These are phyloP conservation scores for Quercus glauca DNA, from an alignment of 306 rosid genomes.

Conservation along the genomic window DNA sequence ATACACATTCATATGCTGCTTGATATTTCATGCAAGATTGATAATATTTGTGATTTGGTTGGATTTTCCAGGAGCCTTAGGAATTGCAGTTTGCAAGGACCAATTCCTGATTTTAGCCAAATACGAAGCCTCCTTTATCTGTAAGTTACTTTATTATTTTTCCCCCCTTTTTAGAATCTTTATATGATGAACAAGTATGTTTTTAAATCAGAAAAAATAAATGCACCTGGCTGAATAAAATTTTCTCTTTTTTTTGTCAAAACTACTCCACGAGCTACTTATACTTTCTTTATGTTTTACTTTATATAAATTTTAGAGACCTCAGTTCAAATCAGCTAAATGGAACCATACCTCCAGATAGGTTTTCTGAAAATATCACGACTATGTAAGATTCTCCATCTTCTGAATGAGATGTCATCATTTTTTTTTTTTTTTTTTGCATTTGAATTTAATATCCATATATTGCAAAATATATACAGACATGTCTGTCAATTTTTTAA, in stretches of 20 bases:
- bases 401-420: constrained; percentile 8
- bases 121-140: constrained; percentile 54
- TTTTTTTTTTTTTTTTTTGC: not conserved
- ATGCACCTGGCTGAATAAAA: constrained; percentile 4
- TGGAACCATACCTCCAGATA: constrained; percentile 58
- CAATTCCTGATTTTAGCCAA: constrained; percentile 78
- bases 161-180: not conserved
- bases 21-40: not conserved
- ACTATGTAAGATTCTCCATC: constrained; percentile 72
- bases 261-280: constrained; percentile 7
- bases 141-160: constrained; percentile 49
- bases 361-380: constrained; percentile 58
- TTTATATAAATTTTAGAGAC: constrained; percentile 60
- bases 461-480: not conserved
- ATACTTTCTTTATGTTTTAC: constrained; percentile 14
- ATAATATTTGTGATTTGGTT: constrained; percentile 20
- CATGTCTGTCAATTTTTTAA: not conserved
- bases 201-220: constrained; percentile 11
- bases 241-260: not conserved
- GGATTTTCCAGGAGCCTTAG: constrained; percentile 70
- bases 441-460: not conserved
- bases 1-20: not conserved
- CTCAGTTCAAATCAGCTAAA: constrained; percentile 72
- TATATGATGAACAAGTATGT: not conserved
- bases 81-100: constrained; percentile 77